These are phyloP conservation scores for Besnoitia besnoiti DNA, from an alignment of 169 alveolate species.

Conservation along the genomic window DNA sequence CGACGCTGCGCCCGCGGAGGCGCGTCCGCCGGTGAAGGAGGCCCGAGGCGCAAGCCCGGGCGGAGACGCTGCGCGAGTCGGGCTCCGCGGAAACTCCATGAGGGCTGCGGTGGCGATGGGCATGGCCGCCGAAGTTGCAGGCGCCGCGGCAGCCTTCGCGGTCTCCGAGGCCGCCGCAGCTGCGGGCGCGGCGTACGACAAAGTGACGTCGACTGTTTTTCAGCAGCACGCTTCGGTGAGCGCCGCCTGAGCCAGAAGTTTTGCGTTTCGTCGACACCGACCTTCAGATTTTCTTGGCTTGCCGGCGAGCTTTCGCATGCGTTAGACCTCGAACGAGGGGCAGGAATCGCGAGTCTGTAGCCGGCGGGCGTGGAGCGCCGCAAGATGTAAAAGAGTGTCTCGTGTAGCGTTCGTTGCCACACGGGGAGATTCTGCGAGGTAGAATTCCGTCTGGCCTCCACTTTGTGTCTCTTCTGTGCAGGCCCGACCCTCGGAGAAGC, in stretches of 20 bases:
- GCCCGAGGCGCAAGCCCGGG: too few relatives aligned
- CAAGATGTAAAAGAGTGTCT: not conserved
- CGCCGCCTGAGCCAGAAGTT: not conserved
- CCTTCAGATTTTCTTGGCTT: too few relatives aligned
- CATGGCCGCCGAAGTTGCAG: not conserved
- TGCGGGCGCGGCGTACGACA: constrained; percentile 15
- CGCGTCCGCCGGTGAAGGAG: too few relatives aligned
- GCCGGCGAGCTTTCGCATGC: too few relatives aligned
- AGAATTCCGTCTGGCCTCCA: too few relatives aligned
- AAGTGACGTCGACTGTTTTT: not conserved
- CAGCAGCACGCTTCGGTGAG: not conserved
- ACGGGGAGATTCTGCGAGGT: not conserved
- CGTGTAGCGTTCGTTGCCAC: not conserved
- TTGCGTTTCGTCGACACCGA: too few relatives aligned
- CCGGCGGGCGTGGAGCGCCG: not conserved
- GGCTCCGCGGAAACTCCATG: too few relatives aligned
- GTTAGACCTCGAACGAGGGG: not conserved
- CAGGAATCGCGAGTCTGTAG: not conserved
- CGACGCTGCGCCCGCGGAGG: too few relatives aligned
- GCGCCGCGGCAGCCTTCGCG: constrained; percentile 6
- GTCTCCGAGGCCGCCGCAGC: constrained; percentile 4
- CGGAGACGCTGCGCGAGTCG: too few relatives aligned
- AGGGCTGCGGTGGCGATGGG: not conserved
- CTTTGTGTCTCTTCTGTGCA: not conserved
- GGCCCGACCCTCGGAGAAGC: not conserved